phyloP scores from a whole-genome alignment of 2,329 filamentous ascomycete species.

The Zasmidium citrigriseum region DNA sequence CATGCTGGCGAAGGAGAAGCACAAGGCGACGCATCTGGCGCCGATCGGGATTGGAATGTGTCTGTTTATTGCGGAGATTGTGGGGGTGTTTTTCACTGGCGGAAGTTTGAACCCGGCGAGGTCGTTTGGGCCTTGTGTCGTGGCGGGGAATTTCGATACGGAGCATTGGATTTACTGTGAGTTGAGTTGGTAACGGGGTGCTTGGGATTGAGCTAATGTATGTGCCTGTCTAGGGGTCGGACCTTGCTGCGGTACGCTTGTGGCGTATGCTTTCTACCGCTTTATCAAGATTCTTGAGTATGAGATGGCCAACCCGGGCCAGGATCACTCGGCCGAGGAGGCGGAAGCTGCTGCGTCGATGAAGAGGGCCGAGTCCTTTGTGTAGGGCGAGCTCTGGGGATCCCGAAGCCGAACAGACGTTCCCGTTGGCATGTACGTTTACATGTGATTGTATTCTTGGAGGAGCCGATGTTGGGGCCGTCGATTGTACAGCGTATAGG shows the following conservation, averaged over 20 bases:
- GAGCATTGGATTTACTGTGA: slow-evolving; percentile 10
- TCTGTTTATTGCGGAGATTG: slow-evolving; percentile 49
- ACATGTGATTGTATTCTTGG: too few species aligned
- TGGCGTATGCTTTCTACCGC: slow-evolving; percentile 33
- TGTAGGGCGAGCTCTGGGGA: not conserved
- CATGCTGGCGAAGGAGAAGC: slow-evolving; percentile 33
- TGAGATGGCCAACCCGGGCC: slow-evolving; percentile 30
- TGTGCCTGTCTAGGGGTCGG: slow-evolving; percentile 19
- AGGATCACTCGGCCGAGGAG: slow-evolving; percentile 6
- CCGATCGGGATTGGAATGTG: slow-evolving; percentile 51
- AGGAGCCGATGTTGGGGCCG: too few species aligned
- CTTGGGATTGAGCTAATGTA: not conserved
- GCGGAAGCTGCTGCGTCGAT: slow-evolving; percentile 3
- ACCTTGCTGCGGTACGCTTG: slow-evolving; percentile 27
- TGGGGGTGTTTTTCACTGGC: slow-evolving; percentile 39
- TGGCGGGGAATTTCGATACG: slow-evolving; percentile 4
- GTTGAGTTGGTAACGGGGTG: not conserved
- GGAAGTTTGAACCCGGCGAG: slow-evolving; percentile 36
- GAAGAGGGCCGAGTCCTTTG: slow-evolving; percentile 6
- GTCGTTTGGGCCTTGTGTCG: slow-evolving; percentile 31
- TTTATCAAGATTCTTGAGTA: slow-evolving; percentile 32
- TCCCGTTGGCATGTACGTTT: too few species aligned
- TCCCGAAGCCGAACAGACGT: too few species aligned
- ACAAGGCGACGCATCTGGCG: slow-evolving; percentile 45
- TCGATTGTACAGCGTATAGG: too few species aligned